These are phyloP conservation scores for Mentha longifolia DNA, from an alignment of 257 asterid species.

Conservation along the genomic window DNA sequence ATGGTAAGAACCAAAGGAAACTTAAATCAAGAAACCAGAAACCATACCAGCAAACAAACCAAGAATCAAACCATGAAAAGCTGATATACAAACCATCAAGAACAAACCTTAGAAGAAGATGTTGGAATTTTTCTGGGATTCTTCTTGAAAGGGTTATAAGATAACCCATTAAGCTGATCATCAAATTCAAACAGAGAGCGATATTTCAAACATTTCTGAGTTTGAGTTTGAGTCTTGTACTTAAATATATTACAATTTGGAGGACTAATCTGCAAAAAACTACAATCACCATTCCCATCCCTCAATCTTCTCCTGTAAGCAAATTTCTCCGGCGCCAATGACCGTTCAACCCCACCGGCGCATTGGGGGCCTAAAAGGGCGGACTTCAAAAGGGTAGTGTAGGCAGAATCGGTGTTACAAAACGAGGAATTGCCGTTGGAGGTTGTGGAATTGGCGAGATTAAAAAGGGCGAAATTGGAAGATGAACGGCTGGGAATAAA, in stretches of 20 bases:
- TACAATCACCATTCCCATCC: conserved; percentile 33
- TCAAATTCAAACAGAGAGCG: conserved; percentile 70
- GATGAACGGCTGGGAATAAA: conserved; percentile 86
- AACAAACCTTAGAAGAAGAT: conserved; percentile 73
- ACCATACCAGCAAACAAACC: neutral
- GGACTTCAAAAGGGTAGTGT: conserved; percentile 63
- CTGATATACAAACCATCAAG: neutral
- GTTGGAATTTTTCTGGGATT: conserved; percentile 74
- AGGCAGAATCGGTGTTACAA: conserved; percentile 57
- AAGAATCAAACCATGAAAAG: too few species aligned
- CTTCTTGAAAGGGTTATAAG: conserved; percentile 63
- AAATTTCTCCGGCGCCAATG: conserved; percentile 67
- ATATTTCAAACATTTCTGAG: conserved; percentile 55
- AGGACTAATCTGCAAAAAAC: conserved; percentile 45
- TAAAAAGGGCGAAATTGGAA: conserved; percentile 80
- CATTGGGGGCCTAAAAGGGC: conserved; percentile 80
- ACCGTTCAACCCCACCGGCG: conserved; percentile 41
- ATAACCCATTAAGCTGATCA: conserved; percentile 71
- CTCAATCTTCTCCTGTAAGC: conserved; percentile 30
- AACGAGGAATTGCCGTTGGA: neutral
- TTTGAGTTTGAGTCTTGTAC: conserved; percentile 64
- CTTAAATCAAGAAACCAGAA: conserved; percentile 1
- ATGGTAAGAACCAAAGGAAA: neutral
- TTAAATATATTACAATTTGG: conserved; percentile 80
- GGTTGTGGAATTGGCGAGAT: conserved; percentile 51